phyloP scores from a whole-genome alignment of 495 filamentous ascomycete species.

The Aspergillus avenaceus region DNA sequence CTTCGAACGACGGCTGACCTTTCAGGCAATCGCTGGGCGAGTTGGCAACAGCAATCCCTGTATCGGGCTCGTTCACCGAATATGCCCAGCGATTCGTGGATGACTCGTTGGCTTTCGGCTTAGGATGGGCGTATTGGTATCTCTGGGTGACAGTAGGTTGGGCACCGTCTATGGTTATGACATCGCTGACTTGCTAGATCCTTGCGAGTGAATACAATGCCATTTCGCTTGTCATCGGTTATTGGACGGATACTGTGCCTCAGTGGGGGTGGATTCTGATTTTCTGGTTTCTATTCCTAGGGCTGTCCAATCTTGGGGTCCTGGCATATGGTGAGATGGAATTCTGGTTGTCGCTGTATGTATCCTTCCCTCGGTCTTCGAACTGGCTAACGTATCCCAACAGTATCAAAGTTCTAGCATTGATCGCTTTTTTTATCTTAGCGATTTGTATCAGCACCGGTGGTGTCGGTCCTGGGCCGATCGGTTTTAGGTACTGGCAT shows the following conservation, averaged over 20 bases:
- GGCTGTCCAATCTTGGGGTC: conserved; percentile 49
- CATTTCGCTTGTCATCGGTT: conserved; percentile 40
- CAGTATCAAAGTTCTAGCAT: conserved; percentile 50
- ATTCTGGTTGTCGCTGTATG: conserved; percentile 40
- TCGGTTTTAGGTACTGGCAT: conserved; percentile 62
- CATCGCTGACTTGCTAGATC: conserved; percentile 20
- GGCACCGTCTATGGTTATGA: neutral
- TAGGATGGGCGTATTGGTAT: conserved; percentile 59
- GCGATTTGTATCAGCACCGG: conserved; percentile 62
- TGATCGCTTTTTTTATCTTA: conserved; percentile 65
- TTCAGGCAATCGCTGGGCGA: conserved; percentile 51
- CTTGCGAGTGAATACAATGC: conserved; percentile 51
- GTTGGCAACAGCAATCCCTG: conserved; percentile 52
- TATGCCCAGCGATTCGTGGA: conserved; percentile 55
- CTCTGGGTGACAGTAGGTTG: conserved; percentile 46
- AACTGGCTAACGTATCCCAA: neutral
- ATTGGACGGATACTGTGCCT: conserved; percentile 39
- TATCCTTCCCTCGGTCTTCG: neutral
- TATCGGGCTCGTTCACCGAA: conserved; percentile 53
- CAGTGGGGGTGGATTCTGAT: conserved; percentile 60
- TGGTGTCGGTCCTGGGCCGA: conserved; percentile 50
- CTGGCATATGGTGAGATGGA: conserved; percentile 64
- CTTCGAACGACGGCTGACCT: neutral
- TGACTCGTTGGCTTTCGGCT: conserved; percentile 45
- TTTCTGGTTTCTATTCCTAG: conserved; percentile 53